Conservation (phyloP, 164 flowering plant genomes). For the Stephania japonica region DNA sequence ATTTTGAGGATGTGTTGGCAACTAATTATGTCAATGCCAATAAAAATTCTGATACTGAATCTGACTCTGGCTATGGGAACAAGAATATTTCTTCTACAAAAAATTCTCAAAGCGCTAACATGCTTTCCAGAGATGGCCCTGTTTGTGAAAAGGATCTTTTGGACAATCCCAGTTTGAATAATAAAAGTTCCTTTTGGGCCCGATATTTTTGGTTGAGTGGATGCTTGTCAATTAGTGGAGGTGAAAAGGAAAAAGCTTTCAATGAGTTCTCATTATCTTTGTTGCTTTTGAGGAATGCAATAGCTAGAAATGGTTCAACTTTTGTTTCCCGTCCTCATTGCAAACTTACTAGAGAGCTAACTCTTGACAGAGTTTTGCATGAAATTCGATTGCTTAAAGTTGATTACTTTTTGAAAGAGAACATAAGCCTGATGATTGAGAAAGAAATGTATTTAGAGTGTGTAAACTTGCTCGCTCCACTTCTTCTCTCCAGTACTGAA, state of each 20-base stretch:
- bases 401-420: constrained; percentile 49
- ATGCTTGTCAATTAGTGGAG: constrained; percentile 49
- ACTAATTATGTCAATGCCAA: neutral
- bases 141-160: constrained; percentile 7
- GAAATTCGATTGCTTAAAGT: constrained; percentile 64
- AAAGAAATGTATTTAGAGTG: constrained; percentile 64
- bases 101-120: constrained; percentile 15
- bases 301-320: constrained; percentile 21
- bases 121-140: constrained; percentile 14
- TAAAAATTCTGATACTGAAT: neutral
- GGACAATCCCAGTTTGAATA: constrained; percentile 22
- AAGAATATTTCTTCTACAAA: constrained; percentile 14
- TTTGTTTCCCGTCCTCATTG: constrained; percentile 52
- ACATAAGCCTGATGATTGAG: constrained; percentile 53
- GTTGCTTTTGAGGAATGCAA: constrained; percentile 44
- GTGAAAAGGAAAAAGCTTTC: constrained; percentile 66
- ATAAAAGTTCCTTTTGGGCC: constrained; percentile 60
- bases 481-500: constrained; percentile 50
- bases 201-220: constrained; percentile 90
- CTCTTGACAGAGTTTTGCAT: constrained; percentile 52
- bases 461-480: constrained; percentile 61
- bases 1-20: constrained; percentile 5
- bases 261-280: constrained; percentile 54
- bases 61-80: constrained; percentile 10
- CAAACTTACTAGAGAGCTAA: constrained; percentile 49